Base-by-base conservation (phyloP, 2,329 filamentous ascomycete genomes). In the Sarocladium brachiariae region DNA sequence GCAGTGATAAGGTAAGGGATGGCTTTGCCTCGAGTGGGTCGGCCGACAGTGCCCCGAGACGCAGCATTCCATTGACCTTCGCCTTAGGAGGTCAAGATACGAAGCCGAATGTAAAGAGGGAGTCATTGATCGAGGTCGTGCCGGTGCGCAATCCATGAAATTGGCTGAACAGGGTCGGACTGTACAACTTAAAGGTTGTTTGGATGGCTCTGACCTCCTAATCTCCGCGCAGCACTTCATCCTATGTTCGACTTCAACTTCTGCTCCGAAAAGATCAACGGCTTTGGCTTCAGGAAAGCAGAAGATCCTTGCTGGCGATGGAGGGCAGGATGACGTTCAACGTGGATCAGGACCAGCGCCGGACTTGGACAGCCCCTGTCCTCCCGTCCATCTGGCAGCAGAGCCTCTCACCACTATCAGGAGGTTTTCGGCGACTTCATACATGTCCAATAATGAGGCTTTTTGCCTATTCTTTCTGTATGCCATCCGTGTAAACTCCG, bases 281-380 rank as follows among this genome's bases (percentile, higher is more conserved):
- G n/a, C n/a, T n/a, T n/a, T n/a, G n/a, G n/a, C n/a, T n/a, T n/a
- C n/a, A n/a, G n/a, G n/a, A n/a, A n/a, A n/a, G n/a, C 13, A 21
- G 39, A 25, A 25, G 39, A 43, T 14, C 39, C 39, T 43, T 43
- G 21, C 21, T 43, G 39, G 13, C 16, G 9, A 19, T 47, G 21
- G 43, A 47, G 43, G 43, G 43, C 14, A 35, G 16, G 19, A 47
- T 47, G 43, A 47, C 43, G 43, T 47, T 47, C n/a, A 21, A 25
- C 43, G 43, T 33, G 43, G 43, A 47, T 47, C 43, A 25, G 24
- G 11, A 33, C 13, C 25, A 14, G 27, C 10, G 25, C 43, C 43
- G 43, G 24, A 45, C 5, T n/a, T 25, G 21, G 21, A 11, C 24
- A 11, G 24, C 4, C 43, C 25, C 25, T 41, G 21, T 4, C 37